phyloP scores from a whole-genome alignment of 1,284 basidiomycete species.

The Coniferiporia sulphurascens region DNA sequence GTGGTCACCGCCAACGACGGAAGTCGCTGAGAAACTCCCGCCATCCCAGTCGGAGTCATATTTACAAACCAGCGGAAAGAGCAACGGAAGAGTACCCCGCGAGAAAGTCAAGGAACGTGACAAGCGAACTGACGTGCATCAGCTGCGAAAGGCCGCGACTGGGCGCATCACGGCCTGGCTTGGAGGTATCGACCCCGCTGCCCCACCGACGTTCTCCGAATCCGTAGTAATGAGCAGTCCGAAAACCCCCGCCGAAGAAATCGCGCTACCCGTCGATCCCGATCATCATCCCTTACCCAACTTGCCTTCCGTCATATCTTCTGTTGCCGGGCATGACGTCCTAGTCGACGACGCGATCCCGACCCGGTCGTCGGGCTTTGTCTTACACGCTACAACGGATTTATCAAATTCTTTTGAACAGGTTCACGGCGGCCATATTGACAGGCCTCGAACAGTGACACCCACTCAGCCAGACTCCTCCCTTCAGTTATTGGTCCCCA shows the following conservation, averaged over 20 bases:
- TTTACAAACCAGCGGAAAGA: constrained; percentile 26
- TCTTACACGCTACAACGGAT: constrained; percentile 13
- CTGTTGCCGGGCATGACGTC: not conserved
- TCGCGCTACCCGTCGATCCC: constrained; percentile 25
- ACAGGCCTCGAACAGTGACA: not conserved
- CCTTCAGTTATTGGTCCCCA: not conserved
- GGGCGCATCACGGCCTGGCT: constrained; percentile 76
- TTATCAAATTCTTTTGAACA: constrained; percentile 3
- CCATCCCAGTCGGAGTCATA: constrained; percentile 5
- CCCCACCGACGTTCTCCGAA: constrained; percentile 32
- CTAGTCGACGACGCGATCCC: constrained; percentile 7
- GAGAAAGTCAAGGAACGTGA: constrained; percentile 18
- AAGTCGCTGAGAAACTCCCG: constrained; percentile 25
- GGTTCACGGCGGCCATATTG: not conserved
- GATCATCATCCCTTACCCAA: constrained; percentile 21
- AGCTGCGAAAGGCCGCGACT: constrained; percentile 49
- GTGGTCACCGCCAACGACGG: constrained; percentile 17
- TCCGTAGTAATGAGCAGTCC: constrained; percentile 24
- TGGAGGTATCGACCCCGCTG: constrained; percentile 52
- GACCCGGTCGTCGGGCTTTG: constrained; percentile 17
- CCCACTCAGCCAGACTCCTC: not conserved
- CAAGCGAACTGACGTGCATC: constrained; percentile 33
- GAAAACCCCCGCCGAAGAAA: constrained; percentile 22
- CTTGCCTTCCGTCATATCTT: not conserved
- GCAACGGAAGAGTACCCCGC: constrained; percentile 19